These are phyloP conservation scores for Pholiota molesta DNA, from an alignment of 768 basidiomycete species.

Conservation along the genomic window DNA sequence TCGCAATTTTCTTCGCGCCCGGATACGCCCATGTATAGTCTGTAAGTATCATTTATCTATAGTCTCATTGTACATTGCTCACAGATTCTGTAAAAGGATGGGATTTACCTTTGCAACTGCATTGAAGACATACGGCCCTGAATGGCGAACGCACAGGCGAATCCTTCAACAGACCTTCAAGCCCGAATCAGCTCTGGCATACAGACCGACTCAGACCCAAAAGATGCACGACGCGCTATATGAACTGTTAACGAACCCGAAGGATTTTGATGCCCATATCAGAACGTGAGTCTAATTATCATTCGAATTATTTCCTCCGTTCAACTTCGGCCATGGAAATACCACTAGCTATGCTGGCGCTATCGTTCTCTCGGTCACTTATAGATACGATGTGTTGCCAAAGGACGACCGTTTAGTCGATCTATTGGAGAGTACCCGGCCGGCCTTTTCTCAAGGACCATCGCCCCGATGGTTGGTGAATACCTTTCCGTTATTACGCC, in stretches of 20 bases:
- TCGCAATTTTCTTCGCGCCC: constrained; percentile 1
- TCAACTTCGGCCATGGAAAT: constrained; percentile 9
- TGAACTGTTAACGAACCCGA: constrained; percentile 23
- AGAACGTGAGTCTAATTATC: constrained; percentile 10
- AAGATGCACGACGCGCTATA: constrained; percentile 32
- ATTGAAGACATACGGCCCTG: constrained; percentile 28
- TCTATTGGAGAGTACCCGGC: constrained; percentile 32
- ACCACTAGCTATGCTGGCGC: constrained; percentile 2
- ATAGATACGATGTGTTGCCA: constrained; percentile 21
- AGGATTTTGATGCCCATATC: constrained; percentile 16
- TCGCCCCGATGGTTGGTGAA: constrained; percentile 11
- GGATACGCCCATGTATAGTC: not conserved
- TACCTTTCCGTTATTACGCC: constrained; percentile 17
- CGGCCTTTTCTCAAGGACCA: constrained; percentile 18
- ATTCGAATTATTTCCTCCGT: not conserved
- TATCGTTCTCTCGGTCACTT: constrained; percentile 20
- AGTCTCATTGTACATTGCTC: too few relatives aligned
- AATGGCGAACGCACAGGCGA: constrained; percentile 38
- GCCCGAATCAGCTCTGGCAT: constrained; percentile 26
- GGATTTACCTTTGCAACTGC: not conserved
- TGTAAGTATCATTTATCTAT: not conserved
- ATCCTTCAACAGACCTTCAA: constrained; percentile 39
- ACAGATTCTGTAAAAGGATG: not conserved
- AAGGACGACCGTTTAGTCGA: constrained; percentile 18
- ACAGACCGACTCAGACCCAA: constrained; percentile 28